Percentiles rank a stretch among this genome's conserved stretches.
Conservation (phyloP, 108 stramenopile genomes). For the Cyclotella sp. region DNA sequence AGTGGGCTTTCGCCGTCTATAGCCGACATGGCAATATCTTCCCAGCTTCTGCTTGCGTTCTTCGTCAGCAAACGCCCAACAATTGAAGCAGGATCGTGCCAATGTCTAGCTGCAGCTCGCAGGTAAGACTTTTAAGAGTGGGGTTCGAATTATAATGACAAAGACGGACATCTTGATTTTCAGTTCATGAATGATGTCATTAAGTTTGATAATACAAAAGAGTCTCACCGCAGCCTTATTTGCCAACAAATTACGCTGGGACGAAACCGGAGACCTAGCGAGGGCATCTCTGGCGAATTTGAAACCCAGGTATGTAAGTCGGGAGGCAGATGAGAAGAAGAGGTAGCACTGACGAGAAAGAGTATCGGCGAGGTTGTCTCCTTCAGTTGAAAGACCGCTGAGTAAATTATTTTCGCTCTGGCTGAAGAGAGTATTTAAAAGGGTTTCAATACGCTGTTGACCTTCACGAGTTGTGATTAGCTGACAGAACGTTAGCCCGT, state of each 20-base stretch:
- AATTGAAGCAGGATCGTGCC: slow-evolving; percentile 75
- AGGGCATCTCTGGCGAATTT: slow-evolving; percentile 71
- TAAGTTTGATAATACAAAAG: background rate
- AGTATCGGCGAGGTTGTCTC: slow-evolving; percentile 63
- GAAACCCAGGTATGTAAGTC: slow-evolving; percentile 85
- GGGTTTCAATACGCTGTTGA: slow-evolving; percentile 77
- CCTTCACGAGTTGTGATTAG: slow-evolving; percentile 70
- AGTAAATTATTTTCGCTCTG: slow-evolving; percentile 41
- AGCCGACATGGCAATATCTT: slow-evolving; percentile 59
- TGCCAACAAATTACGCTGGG: slow-evolving; percentile 45
- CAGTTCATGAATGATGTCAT: no score
- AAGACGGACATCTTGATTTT: no score
- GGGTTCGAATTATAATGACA: no score
- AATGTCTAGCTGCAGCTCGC: slow-evolving; percentile 76
- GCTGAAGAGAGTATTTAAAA: slow-evolving; percentile 79
- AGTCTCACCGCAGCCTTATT: slow-evolving; percentile 55
- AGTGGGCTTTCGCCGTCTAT: slow-evolving; percentile 75
- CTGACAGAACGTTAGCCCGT: slow-evolving; percentile 75
- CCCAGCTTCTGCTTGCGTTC: slow-evolving; percentile 38
- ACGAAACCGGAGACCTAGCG: slow-evolving; percentile 38
- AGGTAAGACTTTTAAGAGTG: slow-evolving; percentile 31
- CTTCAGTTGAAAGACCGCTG: slow-evolving; percentile 57
- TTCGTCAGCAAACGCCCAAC: slow-evolving; percentile 64
- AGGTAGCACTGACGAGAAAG: slow-evolving; percentile 84
- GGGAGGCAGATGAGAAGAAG: slow-evolving; percentile 84